Base-by-base conservation (phyloP, 2,329 filamentous ascomycete genomes). In the Rhexocercosporidium sp. region DNA sequence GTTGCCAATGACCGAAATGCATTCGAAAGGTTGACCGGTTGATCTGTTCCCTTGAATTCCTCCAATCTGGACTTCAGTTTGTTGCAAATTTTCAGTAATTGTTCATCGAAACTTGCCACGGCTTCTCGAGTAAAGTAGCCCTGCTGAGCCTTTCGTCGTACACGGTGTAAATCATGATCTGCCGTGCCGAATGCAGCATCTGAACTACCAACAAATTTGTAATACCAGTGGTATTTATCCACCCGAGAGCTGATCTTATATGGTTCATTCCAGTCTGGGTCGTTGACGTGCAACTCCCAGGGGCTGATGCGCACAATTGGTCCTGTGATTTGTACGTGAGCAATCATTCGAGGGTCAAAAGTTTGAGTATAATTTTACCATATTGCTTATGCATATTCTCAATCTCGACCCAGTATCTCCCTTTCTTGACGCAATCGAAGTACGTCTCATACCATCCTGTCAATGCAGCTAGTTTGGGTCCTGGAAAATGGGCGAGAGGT, bases 301-400 rank as follows among this genome's bases (percentile, higher is more conserved):
- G 64, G 67, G 41, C 72, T 77, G 65, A 78, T 75, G 18, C 76
- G 71, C 59, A 79, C 69, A n/a, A 79, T 75, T 0, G 77, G 77
- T 1, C 77, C 76, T 77, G 25, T 8, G 25, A 25, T 3, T n/a
- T 27, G 3, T 20, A 12, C 18, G 20, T 29, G n/a, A 22, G 41
- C 34, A 37, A 37, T 11, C 12, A 2, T 37, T 11, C 2, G 4
- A 37, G 34, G 8, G 34, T 7, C 34, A 37, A 37, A 37, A 37
- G 8, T 5, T 7, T 37, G 34, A 11, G 8, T 6, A 11, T 37
- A n/a, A 56, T 27, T n/a, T 18, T 37, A 69, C 70, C 71, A 51
- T 72, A 70, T 59, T 66, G 41, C 46, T 63, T 34, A 34, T 72
- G 69, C 39, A 71, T 37, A 7, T 60, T 16, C 37, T 68, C 39